Conservation (phyloP, 2,329 filamentous ascomycete genomes). For the Sporothrix brasiliensis region DNA sequence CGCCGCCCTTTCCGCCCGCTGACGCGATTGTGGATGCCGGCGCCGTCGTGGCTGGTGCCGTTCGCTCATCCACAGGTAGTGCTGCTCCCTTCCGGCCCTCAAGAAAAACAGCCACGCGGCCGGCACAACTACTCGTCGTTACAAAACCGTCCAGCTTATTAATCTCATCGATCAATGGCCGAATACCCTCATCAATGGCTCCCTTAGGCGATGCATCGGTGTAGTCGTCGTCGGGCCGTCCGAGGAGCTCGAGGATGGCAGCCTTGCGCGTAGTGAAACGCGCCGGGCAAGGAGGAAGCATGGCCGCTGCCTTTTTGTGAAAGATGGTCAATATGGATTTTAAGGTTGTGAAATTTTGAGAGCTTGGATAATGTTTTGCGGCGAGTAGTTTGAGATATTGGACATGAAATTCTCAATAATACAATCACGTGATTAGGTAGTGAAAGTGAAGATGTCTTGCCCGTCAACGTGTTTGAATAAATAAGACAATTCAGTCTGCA, state of each 20-base stretch:
- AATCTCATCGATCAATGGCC: constrained; percentile 74
- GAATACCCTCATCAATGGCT: constrained; percentile 77
- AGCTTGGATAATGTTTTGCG: not conserved
- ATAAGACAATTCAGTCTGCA: not conserved
- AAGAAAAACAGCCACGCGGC: constrained; percentile 82
- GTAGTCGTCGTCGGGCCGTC: constrained; percentile 70
- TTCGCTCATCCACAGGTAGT: not conserved
- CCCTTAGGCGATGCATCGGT: constrained; percentile 88
- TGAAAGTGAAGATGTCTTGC: not conserved
- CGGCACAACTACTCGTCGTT: constrained; percentile 92
- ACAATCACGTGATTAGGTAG: not conserved
- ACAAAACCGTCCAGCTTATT: constrained; percentile 75
- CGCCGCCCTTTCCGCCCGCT: constrained; percentile 82
- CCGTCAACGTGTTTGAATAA: not conserved
- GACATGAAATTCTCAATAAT: constrained; percentile 19
- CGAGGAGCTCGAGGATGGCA: constrained; percentile 71
- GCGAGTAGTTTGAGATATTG: not conserved
- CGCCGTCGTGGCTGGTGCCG: constrained; percentile 39
- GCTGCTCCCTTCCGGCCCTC: constrained; percentile 64
- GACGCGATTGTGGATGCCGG: constrained; percentile 51
- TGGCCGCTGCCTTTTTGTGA: not conserved
- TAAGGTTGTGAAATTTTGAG: no score
- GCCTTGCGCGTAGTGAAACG: constrained; percentile 59
- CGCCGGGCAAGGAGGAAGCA: constrained; percentile 33
- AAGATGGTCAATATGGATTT: no score